Conservation (phyloP, 176 grass and related monocot genomes). For the Raddia distichophylla region DNA sequence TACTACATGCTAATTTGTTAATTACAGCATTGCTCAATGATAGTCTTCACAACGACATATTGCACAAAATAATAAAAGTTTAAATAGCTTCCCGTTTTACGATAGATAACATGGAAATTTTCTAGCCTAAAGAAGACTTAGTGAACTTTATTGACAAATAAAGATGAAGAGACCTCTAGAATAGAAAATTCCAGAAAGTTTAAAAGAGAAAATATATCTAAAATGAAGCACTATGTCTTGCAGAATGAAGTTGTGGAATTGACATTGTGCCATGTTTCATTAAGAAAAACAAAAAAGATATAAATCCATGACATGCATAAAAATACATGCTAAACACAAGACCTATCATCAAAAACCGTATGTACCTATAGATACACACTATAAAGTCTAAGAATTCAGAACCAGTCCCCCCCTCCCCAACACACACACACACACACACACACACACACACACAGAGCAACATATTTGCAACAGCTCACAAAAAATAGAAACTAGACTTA, state of each 20-base stretch:
- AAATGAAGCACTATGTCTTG: conserved; percentile 12
- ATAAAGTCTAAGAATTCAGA: background rate
- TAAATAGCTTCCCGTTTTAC: background rate
- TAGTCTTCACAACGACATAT: background rate
- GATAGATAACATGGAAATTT: background rate
- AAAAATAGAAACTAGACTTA: conserved; percentile 7
- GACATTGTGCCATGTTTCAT: background rate
- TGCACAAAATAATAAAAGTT: background rate
- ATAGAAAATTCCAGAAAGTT: background rate
- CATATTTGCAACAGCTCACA: background rate
- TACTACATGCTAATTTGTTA: background rate
- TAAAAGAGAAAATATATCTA: background rate
- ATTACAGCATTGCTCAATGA: conserved; percentile 11
- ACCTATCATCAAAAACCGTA: background rate
- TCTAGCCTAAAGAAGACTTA: background rate
- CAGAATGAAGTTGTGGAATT: background rate
- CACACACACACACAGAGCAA: background rate
- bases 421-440: background rate
- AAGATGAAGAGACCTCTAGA: conserved; percentile 15
- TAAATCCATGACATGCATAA: background rate
- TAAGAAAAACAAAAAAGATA: background rate
- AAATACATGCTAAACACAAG: conserved; percentile 23
- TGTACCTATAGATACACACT: background rate
- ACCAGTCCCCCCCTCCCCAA: background rate
- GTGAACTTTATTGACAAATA: background rate